Percentiles rank a stretch among this genome's conserved stretches.
phyloP scores from a whole-genome alignment of 2,329 filamentous ascomycete species.

The Penicillium thymicola region DNA sequence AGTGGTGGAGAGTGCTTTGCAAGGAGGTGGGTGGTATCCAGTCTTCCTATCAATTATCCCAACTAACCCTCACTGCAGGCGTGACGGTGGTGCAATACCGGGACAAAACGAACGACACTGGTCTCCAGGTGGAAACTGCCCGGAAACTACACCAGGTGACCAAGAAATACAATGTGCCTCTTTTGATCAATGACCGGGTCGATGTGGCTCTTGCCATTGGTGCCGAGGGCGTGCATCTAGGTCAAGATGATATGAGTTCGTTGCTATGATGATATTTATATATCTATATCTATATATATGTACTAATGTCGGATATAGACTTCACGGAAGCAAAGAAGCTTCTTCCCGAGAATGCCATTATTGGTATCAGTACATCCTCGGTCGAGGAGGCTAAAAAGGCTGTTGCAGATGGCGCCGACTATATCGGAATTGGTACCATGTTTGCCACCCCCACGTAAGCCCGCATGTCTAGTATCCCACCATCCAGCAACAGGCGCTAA shows the following conservation, averaged over 20 bases:
- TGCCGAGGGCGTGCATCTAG: conserved; percentile 90
- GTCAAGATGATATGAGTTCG: conserved; percentile 86
- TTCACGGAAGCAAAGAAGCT: conserved; percentile 64
- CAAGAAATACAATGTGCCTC: conserved; percentile 64
- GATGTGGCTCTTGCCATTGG: conserved; percentile 82
- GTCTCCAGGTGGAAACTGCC: conserved; percentile 66
- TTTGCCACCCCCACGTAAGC: conserved; percentile 77
- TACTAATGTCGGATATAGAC: not conserved
- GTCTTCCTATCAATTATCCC: conserved; percentile 3
- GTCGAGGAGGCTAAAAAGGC: conserved; percentile 69
- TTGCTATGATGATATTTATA: conserved; percentile 11
- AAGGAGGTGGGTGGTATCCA: conserved; percentile 57
- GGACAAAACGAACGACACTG: conserved; percentile 79
- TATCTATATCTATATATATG: not conserved
- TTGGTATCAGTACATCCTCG: conserved; percentile 81
- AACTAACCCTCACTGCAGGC: conserved; percentile 40
- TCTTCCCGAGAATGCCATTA: conserved; percentile 73
- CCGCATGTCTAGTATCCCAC: not conserved
- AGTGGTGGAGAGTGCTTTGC: conserved; percentile 72
- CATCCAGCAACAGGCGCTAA: conserved; percentile 4
- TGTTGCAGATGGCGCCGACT: conserved; percentile 74
- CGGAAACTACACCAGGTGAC: conserved; percentile 70
- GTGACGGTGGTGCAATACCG: conserved; percentile 85
- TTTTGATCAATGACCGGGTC: conserved; percentile 89
- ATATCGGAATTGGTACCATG: conserved; percentile 86